phyloP scores from a whole-genome alignment of 768 basidiomycete genomes.

The Tremella yokohamensis region DNA sequence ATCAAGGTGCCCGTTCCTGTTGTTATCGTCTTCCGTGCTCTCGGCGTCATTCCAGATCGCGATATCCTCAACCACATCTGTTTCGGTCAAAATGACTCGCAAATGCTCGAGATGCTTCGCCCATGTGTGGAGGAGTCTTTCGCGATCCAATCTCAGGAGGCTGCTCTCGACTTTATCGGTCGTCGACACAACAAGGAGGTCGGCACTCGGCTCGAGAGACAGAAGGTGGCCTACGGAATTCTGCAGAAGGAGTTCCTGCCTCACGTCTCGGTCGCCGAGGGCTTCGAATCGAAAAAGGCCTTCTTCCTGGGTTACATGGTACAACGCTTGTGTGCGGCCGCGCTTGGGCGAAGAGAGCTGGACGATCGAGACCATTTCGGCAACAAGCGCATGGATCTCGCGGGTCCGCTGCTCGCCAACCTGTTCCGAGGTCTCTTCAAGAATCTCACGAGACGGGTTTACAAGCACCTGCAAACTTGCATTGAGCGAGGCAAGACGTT shows the following conservation, averaged over 20 bases:
- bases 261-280: slow-evolving; percentile 92
- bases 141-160: slow-evolving; percentile 87
- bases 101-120: slow-evolving; percentile 96
- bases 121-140: slow-evolving; percentile 98
- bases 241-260: slow-evolving; percentile 98
- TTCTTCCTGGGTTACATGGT: slow-evolving; percentile 99
- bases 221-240: slow-evolving; percentile 92
- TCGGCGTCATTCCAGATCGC: slow-evolving; percentile 94
- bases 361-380: slow-evolving; percentile 99
- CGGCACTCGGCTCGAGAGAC: slow-evolving; percentile 30
- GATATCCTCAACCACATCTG: slow-evolving; percentile 98
- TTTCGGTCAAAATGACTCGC: slow-evolving; percentile 92
- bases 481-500: slow-evolving; percentile 96
- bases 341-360: slow-evolving; percentile 86
- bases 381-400: slow-evolving; percentile 93
- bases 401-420: slow-evolving; percentile 92
- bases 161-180: slow-evolving; percentile 88
- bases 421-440: slow-evolving; percentile 97
- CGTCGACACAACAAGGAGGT: slow-evolving; percentile 66
- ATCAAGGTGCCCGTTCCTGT: slow-evolving; percentile 98
- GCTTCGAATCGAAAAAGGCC: slow-evolving; percentile 95
- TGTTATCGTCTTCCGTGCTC: slow-evolving; percentile 96
- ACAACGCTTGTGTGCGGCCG: slow-evolving; percentile 87
- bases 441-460: slow-evolving; percentile 94
- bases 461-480: slow-evolving; percentile 96